These are phyloP conservation scores for Daldinia caldariorum DNA, from an alignment of 495 filamentous ascomycete species.

Conservation along the genomic window DNA sequence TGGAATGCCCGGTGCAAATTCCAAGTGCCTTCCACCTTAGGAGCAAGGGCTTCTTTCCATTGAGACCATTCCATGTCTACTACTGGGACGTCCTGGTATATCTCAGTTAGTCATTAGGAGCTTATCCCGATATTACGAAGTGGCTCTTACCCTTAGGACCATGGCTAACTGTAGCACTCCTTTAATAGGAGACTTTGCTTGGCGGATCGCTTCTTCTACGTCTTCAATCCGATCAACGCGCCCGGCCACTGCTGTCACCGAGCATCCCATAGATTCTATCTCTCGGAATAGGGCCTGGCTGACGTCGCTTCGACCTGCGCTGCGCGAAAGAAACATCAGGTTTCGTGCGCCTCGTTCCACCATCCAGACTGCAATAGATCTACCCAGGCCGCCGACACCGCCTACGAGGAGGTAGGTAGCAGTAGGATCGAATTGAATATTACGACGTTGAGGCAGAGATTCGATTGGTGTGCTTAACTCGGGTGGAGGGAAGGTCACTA, in stretches of 20 bases:
- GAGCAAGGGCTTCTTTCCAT: constrained; percentile 56
- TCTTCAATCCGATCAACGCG: constrained; percentile 33
- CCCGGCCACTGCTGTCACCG: neutral
- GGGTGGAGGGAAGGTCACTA: constrained; percentile 54
- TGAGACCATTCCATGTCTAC: constrained; percentile 60
- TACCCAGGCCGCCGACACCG: constrained; percentile 65
- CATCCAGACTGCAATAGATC: constrained; percentile 61
- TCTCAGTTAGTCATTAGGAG: constrained; percentile 19
- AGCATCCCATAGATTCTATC: constrained; percentile 3
- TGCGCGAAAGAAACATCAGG: constrained; percentile 37
- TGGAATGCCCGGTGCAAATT: constrained; percentile 62
- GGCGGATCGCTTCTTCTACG: constrained; percentile 38
- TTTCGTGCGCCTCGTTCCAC: constrained; percentile 59
- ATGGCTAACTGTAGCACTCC: constrained; percentile 59
- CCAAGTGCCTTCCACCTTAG: constrained; percentile 64
- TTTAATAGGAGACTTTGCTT: constrained; percentile 48
- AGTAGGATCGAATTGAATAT: constrained; percentile 42
- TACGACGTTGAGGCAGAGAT: constrained; percentile 24
- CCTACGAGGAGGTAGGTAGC: constrained; percentile 63
- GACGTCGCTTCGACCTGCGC: neutral
- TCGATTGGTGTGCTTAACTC: constrained; percentile 22
- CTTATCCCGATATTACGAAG: constrained; percentile 45
- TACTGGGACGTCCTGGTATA: constrained; percentile 55
- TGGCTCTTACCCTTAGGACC: constrained; percentile 54
- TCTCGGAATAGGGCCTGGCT: neutral